Evolutionary conservation across 2,329 filamentous ascomycete species (phyloP).

Genomic region (Aureobasidium leucospermi): DNA sequence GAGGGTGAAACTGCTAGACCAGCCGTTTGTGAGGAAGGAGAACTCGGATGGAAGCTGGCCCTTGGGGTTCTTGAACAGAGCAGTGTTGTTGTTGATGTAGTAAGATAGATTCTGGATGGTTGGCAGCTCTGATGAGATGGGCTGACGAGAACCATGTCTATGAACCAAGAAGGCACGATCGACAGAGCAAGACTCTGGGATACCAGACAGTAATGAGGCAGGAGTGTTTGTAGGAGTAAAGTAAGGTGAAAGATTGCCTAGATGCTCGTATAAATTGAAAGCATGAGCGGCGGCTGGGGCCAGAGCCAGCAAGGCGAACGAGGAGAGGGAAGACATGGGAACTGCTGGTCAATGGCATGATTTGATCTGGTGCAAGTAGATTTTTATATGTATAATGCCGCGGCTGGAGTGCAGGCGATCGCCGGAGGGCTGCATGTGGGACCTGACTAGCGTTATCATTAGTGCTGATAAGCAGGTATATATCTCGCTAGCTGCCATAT

Average conservation of each 20-base stretch:
- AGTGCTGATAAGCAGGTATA: not conserved
- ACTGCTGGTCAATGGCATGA: not conserved
- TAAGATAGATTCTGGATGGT: constrained; percentile 13
- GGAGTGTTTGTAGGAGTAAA: constrained; percentile 14
- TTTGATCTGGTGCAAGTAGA: not conserved
- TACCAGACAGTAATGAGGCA: constrained; percentile 8
- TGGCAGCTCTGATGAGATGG: constrained; percentile 10
- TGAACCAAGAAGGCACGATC: constrained; percentile 14
- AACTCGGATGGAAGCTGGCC: constrained; percentile 8
- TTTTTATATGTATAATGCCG: not conserved
- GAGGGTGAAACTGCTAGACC: constrained; percentile 13
- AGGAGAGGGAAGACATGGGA: not conserved
- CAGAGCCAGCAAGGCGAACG: not conserved
- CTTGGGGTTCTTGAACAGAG: constrained; percentile 10
- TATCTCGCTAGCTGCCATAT: no score
- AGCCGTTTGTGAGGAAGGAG: constrained; percentile 11
- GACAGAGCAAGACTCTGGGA: constrained; percentile 12
- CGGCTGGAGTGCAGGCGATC: not conserved
- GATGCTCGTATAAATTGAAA: constrained; percentile 13
- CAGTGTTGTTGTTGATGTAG: constrained; percentile 16
- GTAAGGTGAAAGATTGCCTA: constrained; percentile 15
- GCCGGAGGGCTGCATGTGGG: not conserved
- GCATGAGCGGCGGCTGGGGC: not conserved
- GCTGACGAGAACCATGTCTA: constrained; percentile 14
- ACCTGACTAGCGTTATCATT: constrained; percentile 3